These are phyloP conservation scores for Thielaviopsis ethacetica DNA, from an alignment of 2,329 filamentous ascomycete species.

Conservation along the genomic window DNA sequence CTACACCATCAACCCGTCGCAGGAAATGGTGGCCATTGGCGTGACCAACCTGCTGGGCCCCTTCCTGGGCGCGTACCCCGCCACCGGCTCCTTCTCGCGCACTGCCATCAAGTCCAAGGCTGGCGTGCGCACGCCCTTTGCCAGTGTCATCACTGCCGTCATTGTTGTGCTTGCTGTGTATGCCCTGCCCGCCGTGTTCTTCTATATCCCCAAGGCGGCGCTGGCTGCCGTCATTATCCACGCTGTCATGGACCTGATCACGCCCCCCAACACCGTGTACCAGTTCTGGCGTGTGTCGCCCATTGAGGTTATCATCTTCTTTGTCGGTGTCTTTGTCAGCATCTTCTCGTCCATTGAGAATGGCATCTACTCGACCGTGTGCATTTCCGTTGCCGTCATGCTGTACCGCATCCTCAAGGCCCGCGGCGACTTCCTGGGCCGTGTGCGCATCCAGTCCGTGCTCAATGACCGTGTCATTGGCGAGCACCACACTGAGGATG, in stretches of 20 bases:
- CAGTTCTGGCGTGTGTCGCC: slow-evolving; percentile 80
- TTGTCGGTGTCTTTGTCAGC: slow-evolving; percentile 68
- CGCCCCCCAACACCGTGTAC: slow-evolving; percentile 66
- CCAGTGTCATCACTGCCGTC: slow-evolving; percentile 67
- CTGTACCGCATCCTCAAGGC: slow-evolving; percentile 67
- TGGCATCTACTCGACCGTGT: slow-evolving; percentile 71
- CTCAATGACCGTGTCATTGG: slow-evolving; percentile 59
- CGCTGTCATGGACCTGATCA: slow-evolving; percentile 73
- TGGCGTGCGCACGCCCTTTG: slow-evolving; percentile 72
- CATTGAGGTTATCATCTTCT: slow-evolving; percentile 69
- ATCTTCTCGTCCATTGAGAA: slow-evolving; percentile 70
- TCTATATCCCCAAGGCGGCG: slow-evolving; percentile 64
- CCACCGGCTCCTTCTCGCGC: slow-evolving; percentile 78
- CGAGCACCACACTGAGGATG: slow-evolving; percentile 31
- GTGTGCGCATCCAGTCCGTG: slow-evolving; percentile 68
- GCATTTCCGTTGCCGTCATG: slow-evolving; percentile 51
- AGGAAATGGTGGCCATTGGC: slow-evolving; percentile 64
- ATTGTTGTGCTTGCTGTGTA: slow-evolving; percentile 76
- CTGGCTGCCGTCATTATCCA: slow-evolving; percentile 80
- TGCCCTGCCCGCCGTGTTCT: slow-evolving; percentile 68
- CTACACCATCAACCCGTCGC: slow-evolving; percentile 65
- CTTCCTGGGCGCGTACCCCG: slow-evolving; percentile 69
- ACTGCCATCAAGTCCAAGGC: slow-evolving; percentile 93
- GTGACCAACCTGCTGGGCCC: slow-evolving; percentile 59
- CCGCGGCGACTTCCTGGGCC: slow-evolving; percentile 61